These are phyloP conservation scores for Cladosporium sp. DNA, from an alignment of 2,329 filamentous ascomycete species.

Conservation along the genomic window DNA sequence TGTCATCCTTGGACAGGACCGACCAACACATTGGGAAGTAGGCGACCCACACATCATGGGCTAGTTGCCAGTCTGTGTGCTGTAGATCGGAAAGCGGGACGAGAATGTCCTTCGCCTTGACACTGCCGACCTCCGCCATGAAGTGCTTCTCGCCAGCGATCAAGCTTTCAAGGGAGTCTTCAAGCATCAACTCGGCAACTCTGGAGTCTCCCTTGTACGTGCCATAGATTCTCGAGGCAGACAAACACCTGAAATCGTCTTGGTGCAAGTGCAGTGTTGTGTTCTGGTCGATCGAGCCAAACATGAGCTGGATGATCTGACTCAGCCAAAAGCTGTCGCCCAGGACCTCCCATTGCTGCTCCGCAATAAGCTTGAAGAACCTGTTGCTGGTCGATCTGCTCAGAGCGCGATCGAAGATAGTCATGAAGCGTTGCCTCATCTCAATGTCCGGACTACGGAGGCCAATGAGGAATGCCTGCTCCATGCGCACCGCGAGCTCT, in stretches of 20 bases:
- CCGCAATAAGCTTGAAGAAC: conserved; percentile 81
- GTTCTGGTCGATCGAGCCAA: conserved; percentile 87
- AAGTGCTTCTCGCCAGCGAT: conserved; percentile 81
- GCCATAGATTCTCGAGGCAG: conserved; percentile 71
- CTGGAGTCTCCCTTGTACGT: conserved; percentile 70
- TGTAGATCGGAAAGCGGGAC: conserved; percentile 91
- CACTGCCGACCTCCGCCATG: conserved; percentile 75
- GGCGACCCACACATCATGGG: conserved; percentile 85
- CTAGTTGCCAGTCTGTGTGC: conserved; percentile 78
- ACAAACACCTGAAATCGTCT: conserved; percentile 80
- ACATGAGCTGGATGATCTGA: conserved; percentile 88
- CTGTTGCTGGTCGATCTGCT: conserved; percentile 89
- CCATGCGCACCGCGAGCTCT: conserved; percentile 93
- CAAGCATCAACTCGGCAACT: conserved; percentile 66
- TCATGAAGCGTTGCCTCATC: conserved; percentile 96
- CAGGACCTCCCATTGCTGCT: conserved; percentile 96
- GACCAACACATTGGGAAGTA: conserved; percentile 96
- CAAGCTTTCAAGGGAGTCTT: conserved; percentile 79
- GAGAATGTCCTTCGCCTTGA: conserved; percentile 83
- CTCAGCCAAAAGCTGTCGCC: conserved; percentile 95
- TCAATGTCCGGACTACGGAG: conserved; percentile 90
- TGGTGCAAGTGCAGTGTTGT: conserved; percentile 73
- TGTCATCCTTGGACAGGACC: conserved; percentile 80
- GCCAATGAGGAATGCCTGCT: conserved; percentile 96
- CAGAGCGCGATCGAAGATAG: conserved; percentile 90